These are phyloP conservation scores for Aegilops bicornis DNA, from an alignment of 176 grass and related monocot genomes.

Conservation along the genomic window DNA sequence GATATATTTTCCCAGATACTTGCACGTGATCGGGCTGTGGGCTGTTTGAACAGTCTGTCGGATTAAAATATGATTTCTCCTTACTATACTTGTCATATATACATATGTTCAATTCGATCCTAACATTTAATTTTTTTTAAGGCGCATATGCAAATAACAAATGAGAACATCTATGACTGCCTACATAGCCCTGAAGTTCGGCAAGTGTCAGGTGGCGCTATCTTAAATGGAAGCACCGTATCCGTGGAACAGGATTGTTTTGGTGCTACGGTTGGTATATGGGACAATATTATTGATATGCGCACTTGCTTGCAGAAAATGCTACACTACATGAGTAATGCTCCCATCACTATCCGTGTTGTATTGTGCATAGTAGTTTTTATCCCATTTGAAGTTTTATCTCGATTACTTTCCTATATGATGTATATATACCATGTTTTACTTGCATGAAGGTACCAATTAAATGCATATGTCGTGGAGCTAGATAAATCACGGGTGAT, in stretches of 20 bases:
- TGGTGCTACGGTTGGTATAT: slow-evolving; percentile 50
- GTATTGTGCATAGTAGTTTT: neutral
- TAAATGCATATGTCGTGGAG: slow-evolving; percentile 45
- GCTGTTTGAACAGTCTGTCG: neutral
- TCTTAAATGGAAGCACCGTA: neutral
- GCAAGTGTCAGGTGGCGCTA: neutral
- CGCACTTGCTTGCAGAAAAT: slow-evolving; percentile 56
- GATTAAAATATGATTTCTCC: neutral
- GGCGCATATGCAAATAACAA: slow-evolving; percentile 31
- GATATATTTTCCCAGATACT: slow-evolving; percentile 20
- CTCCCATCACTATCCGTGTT: neutral
- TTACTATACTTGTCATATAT: neutral
- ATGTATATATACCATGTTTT: slow-evolving; percentile 13
- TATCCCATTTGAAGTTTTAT: neutral
- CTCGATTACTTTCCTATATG: slow-evolving; percentile 15
- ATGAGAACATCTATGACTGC: slow-evolving; percentile 48
- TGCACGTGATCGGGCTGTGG: neutral
- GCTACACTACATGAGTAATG: too few species aligned
- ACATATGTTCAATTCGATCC: slow-evolving; percentile 13
- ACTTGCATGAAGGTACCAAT: slow-evolving; percentile 58
- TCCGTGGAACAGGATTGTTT: slow-evolving; percentile 28
- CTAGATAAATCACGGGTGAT: slow-evolving; percentile 54
- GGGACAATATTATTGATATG: slow-evolving; percentile 79
- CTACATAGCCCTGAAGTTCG: slow-evolving; percentile 24
- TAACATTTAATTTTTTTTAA: slow-evolving; percentile 32